Base-by-base conservation (phyloP, 2,329 filamentous ascomycete species). In the Pseudogymnoascus sp. region DNA sequence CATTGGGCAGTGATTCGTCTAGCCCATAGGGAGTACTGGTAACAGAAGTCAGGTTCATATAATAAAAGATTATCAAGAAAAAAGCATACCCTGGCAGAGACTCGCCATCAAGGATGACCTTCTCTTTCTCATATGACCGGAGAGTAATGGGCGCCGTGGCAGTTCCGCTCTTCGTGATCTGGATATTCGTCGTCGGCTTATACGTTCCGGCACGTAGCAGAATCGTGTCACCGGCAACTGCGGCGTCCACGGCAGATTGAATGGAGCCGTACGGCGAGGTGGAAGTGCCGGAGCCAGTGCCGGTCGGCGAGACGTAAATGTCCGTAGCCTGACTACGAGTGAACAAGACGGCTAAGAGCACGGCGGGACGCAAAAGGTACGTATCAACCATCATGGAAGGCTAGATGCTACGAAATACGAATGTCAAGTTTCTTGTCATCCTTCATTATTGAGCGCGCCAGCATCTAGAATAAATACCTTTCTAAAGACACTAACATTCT, bases 101-200 rank as follows among this genome's bases (percentile, higher is more conserved):
- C 56, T 81, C 79, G 37, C 79, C 79, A 66, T 82, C 77, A 15
- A 81, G 73, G 62, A 79, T 73, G 2, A 80, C 78, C 44, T 75
- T 75, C 65, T 82, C 79, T 5, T 68, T 69, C 10, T 73, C 69
- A 64, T 80, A 81, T 0, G 78, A 72, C 13, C 73, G 71, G 31
- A 82, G 68, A 0, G 77, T 78, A 59, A 77, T 77, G 1, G 77
- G 78, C 1, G 73, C 70, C 0, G 73, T 71, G 13, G 71, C 66
- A 0, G 75, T 78, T 26, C 79, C 79, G 35, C 74, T 76, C 63
- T 77, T 77, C 46, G 71, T 77, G 69, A 82, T 74, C 67, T 81
- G 77, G 53, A 82, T 79, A 68, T 81, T 82, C 37, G 74, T 75
- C 0, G 76, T 77, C 0, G 76, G 77, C 42, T 73, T 70, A 70